A percentile compares a stretch with the other conserved stretches of the same genome.
Conservation (phyloP, 1,284 basidiomycete species). For the Puccinia hordei region DNA sequence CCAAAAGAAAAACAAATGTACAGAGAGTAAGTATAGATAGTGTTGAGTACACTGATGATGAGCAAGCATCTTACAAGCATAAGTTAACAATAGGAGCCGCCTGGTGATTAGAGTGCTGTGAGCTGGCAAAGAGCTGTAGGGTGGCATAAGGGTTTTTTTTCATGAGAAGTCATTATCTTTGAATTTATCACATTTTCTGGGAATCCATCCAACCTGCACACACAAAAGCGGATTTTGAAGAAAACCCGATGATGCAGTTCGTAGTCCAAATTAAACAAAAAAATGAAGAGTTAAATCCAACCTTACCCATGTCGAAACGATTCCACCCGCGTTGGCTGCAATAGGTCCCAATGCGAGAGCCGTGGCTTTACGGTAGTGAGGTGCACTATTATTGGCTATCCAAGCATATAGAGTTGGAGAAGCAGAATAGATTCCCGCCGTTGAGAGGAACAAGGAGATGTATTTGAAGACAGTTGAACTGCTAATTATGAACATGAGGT, state of each 20-base stretch:
- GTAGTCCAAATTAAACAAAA: not conserved
- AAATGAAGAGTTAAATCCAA: too few relatives aligned
- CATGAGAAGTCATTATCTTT: not conserved
- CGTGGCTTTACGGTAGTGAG: conserved; percentile 42
- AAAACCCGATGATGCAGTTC: too few relatives aligned
- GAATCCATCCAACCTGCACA: not conserved
- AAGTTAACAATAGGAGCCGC: conserved; percentile 16
- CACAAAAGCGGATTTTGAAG: not conserved
- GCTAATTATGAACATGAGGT: conserved; percentile 26
- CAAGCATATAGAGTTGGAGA: conserved; percentile 45
- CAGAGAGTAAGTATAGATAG: not conserved
- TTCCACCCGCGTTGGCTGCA: conserved; percentile 41
- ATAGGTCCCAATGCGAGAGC: conserved; percentile 47
- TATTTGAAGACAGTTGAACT: conserved; percentile 5
- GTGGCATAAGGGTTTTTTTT: not conserved
- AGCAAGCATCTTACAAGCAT: conserved; percentile 5
- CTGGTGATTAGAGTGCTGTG: conserved; percentile 4
- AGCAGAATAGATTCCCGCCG: conserved; percentile 37
- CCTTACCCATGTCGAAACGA: conserved; percentile 44
- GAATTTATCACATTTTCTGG: not conserved
- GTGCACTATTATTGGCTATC: conserved; percentile 47
- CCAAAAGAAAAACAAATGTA: not conserved
- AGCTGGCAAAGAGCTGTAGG: conserved; percentile 17
- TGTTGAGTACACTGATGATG: not conserved
- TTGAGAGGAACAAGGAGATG: conserved; percentile 31